Percentiles rank a stretch among this genome's conserved stretches.
Evolutionary conservation across 352 stramenopile species (phyloP).

Genomic region (Plasmopara viticola): DNA sequence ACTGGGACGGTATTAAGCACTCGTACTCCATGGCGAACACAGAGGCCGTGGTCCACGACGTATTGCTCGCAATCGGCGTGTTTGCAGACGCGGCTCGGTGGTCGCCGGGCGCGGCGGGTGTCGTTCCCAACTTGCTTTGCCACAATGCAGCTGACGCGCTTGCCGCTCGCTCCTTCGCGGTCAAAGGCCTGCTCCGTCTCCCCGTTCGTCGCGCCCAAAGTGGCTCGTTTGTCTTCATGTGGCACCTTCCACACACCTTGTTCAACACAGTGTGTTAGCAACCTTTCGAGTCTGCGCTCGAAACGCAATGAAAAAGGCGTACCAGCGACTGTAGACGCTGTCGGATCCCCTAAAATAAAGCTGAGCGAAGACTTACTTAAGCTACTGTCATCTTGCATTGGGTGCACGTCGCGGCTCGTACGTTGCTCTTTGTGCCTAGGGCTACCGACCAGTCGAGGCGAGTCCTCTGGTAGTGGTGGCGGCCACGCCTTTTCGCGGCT

Average conservation of each 20-base stretch:
- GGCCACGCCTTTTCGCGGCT: conserved; percentile 2
- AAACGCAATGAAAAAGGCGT: conserved; percentile 10
- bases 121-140: conserved; percentile 29
- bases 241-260: no score
- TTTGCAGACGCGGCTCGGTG: conserved; percentile 65
- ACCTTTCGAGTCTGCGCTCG: not conserved
- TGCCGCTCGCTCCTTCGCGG: conserved; percentile 5
- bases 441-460: conserved; percentile 7
- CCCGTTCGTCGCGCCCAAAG: no score
- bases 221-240: no score
- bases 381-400: conserved; percentile 15
- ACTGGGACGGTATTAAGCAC: no score
- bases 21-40: conserved; percentile 63
- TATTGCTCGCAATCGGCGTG: conserved; percentile 71
- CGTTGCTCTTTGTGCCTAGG: conserved; percentile 25
- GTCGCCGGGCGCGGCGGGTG: conserved; percentile 45
- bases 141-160: conserved; percentile 19
- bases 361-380: conserved; percentile 61
- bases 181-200: no score
- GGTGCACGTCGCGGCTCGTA: conserved; percentile 12
- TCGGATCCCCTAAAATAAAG: conserved; percentile 65
- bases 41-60: conserved; percentile 72
- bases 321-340: conserved; percentile 20
- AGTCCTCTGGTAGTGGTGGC: not conserved
- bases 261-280: no score